phyloP scores from a whole-genome alignment of 208 protist genomes.

The Trypanosoma boissoni region DNA sequence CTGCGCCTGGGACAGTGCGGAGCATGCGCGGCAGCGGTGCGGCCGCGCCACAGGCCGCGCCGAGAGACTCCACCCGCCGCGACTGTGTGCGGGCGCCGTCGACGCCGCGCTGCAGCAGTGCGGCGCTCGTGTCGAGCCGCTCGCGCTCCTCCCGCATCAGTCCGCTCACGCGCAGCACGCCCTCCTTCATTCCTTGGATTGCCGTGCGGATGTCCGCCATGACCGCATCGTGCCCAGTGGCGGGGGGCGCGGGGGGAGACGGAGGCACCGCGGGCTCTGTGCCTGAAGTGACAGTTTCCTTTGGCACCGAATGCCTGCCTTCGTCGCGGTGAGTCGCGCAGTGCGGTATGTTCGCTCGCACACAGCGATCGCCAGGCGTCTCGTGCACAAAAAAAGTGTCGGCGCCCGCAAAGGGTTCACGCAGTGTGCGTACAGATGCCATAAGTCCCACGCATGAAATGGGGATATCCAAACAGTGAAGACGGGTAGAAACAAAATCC shows the following conservation, averaged over 20 bases:
- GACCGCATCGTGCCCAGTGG: slow-evolving; percentile 34
- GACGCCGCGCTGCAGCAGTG: slow-evolving; percentile 48
- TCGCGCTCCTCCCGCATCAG: slow-evolving; percentile 49
- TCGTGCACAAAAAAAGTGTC: slow-evolving; percentile 20
- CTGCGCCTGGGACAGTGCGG: slow-evolving; percentile 33
- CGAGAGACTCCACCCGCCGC: slow-evolving; percentile 29
- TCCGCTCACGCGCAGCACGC: slow-evolving; percentile 51
- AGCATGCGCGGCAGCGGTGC: slow-evolving; percentile 27
- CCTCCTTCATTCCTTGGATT: slow-evolving; percentile 58
- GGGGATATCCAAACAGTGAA: not conserved
- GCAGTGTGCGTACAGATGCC: not conserved
- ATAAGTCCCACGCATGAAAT: slow-evolving; percentile 16
- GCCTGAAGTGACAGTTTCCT: not conserved
- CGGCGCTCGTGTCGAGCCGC: slow-evolving; percentile 33
- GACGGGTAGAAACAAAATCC: not conserved
- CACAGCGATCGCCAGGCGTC: not conserved
- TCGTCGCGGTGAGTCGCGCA: slow-evolving; percentile 12
- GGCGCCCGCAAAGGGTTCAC: not conserved
- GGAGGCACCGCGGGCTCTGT: not conserved
- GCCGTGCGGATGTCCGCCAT: slow-evolving; percentile 49
- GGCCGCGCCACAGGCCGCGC: slow-evolving; percentile 14
- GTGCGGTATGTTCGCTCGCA: not conserved
- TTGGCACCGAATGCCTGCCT: too few relatives aligned
- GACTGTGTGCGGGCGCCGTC: slow-evolving; percentile 31
- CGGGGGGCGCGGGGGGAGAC: slow-evolving; percentile 1